Evolutionary conservation across 495 filamentous ascomycete species (phyloP), one percentile per base, ranked within the genome.

Genomic region (Penicillium paxilli): DNA sequence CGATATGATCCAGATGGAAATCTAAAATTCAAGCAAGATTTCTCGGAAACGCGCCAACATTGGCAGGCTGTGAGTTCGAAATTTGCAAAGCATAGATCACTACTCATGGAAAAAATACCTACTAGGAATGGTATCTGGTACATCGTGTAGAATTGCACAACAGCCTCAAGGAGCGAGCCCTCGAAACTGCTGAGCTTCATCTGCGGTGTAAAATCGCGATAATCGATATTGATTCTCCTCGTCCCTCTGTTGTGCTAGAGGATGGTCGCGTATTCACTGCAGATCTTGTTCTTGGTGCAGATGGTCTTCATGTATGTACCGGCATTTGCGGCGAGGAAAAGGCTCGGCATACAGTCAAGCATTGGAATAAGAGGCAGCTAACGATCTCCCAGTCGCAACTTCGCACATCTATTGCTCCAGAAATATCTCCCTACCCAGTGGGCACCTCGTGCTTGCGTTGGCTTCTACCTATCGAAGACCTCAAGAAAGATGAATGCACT

Each of bases 281-380:
- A 5, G 80, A 87, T 61, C 49, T 85, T 1, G 69, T 86, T 4
- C 75, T 87, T 45, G 83, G 82, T 3, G 83, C 83, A 2, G 83
- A 87, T 66, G 83, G 82, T 12, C 70, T 85, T 1, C 60, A 69
- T 40, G 66, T 70, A 58, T 22, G 58, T 19, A 1, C 42, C n/a
- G 21, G 22, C 10, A 35, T 17, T 19, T 16, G 24, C 20, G 12
- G 10, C 4, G n/a, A 11, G 33, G n/a, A n/a, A n/a, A n/a, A n/a
- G n/a, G n/a, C n/a, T n/a, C n/a, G n/a, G n/a, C n/a, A n/a, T n/a
- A n/a, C n/a, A n/a, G n/a, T n/a, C n/a, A n/a, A n/a, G n/a, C n/a
- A n/a, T n/a, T n/a, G n/a, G n/a, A n/a, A n/a, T n/a, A n/a, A n/a
- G n/a, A n/a, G n/a, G n/a, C n/a, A n/a, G n/a, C n/a, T n/a, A n/a